phyloP scores from a whole-genome alignment of 1,284 basidiomycete genomes.

The Irpex lacteus region DNA sequence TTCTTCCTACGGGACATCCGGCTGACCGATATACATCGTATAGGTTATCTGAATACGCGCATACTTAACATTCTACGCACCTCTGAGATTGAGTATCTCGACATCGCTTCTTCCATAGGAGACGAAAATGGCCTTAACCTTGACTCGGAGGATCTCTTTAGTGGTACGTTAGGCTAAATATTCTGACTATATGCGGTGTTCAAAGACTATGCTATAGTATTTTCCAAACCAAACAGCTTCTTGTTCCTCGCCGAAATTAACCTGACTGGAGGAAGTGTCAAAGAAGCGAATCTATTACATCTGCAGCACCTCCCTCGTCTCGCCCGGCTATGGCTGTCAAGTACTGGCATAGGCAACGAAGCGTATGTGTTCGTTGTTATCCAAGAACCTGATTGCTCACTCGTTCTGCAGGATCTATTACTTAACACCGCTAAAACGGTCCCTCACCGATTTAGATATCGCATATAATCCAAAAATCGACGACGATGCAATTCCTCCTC shows the following conservation, averaged over 20 bases:
- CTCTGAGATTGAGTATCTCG: constrained; percentile 24
- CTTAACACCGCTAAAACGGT: constrained; percentile 50
- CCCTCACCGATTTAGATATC: constrained; percentile 49
- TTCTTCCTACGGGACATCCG: background rate
- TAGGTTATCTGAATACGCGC: constrained; percentile 24
- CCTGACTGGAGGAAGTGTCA: constrained; percentile 41
- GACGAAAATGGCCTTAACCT: constrained; percentile 50
- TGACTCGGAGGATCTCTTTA: constrained; percentile 37
- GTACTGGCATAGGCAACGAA: constrained; percentile 59
- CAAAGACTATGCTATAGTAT: constrained; percentile 33
- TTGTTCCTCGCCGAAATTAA: constrained; percentile 46
- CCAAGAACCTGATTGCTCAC: background rate
- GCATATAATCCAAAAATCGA: constrained; percentile 49
- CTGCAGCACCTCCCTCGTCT: constrained; percentile 54
- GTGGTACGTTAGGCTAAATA: constrained; percentile 32
- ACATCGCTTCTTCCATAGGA: constrained; percentile 41
- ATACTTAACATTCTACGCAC: constrained; percentile 24
- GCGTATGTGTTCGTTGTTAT: constrained; percentile 37
- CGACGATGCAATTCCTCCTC: constrained; percentile 53
- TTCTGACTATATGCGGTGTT: too few relatives aligned
- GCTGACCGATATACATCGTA: background rate
- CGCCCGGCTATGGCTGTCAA: constrained; percentile 44
- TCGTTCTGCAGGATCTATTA: constrained; percentile 46
- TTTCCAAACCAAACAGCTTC: constrained; percentile 50
- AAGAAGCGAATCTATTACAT: constrained; percentile 46